Conservation (phyloP, 768 basidiomycete species). For the Trametopsis cervina region DNA sequence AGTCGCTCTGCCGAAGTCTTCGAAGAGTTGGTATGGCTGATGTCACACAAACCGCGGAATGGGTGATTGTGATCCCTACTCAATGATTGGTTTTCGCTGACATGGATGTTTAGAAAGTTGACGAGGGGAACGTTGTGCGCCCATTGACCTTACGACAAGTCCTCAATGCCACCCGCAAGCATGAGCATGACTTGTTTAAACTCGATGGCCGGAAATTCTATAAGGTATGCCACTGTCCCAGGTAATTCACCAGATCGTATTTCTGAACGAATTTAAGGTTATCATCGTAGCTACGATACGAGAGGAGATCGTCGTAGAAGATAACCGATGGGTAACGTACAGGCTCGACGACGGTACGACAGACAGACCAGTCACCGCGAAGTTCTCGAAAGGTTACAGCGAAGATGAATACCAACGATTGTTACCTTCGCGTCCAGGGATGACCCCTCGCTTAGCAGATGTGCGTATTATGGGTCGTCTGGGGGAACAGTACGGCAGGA, state of each 20-base stretch:
- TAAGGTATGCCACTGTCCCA: constrained; percentile 22
- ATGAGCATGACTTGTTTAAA: constrained; percentile 30
- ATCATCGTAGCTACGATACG: constrained; percentile 42
- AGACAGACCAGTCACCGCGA: neutral
- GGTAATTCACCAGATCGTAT: constrained; percentile 20
- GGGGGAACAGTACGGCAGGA: neutral
- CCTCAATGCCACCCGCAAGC: constrained; percentile 32
- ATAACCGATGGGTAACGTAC: constrained; percentile 11
- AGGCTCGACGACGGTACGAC: constrained; percentile 34
- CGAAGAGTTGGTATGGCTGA: no score
- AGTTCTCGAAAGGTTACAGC: no score
- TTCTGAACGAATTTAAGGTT: constrained; percentile 25
- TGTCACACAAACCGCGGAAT: no score
- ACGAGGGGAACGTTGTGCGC: constrained; percentile 21
- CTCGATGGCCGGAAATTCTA: constrained; percentile 38
- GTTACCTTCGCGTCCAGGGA: constrained; percentile 4
- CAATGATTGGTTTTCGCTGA: no score
- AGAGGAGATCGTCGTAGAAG: constrained; percentile 13
- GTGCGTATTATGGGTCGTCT: neutral
- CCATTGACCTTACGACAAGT: constrained; percentile 55
- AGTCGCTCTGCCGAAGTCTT: no score
- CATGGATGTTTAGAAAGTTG: neutral
- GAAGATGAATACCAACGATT: neutral
- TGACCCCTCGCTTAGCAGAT: neutral
- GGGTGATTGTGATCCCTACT: no score